These are phyloP conservation scores for Toxoplasma gondii DNA, from an alignment of 169 alveolate genomes.

Conservation along the genomic window DNA sequence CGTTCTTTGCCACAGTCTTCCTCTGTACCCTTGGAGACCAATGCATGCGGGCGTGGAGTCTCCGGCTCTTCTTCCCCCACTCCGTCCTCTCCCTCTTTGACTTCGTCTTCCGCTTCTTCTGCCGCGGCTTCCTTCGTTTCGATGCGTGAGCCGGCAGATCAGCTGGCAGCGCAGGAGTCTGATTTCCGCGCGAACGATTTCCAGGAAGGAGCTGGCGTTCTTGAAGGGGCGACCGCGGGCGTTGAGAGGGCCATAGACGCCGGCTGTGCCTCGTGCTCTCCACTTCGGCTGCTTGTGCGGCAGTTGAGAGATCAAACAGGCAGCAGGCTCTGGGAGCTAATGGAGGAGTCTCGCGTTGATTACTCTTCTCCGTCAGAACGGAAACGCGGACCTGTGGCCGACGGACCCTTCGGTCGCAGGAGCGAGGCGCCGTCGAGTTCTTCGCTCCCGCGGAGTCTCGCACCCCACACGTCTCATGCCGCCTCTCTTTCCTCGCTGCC, in stretches of 20 bases:
- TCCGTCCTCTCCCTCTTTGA: background rate
- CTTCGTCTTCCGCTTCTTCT: background rate
- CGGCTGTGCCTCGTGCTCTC: background rate
- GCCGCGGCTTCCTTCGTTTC: background rate
- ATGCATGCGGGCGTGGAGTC: background rate
- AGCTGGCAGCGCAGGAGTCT: background rate
- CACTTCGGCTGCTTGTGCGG: slow-evolving; percentile 24
- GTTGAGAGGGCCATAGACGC: no score
- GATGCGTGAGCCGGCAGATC: background rate
- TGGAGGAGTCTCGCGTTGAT: background rate
- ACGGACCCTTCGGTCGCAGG: background rate
- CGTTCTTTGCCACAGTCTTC: no score
- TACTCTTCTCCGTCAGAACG: background rate
- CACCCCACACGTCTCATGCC: no score
- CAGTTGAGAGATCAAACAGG: background rate
- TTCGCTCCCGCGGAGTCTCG: background rate
- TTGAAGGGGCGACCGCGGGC: no score
- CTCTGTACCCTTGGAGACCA: no score
- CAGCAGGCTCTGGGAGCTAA: slow-evolving; percentile 9
- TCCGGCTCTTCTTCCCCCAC: background rate
- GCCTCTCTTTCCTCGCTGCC: no score
- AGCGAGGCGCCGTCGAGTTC: background rate
- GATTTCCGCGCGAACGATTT: background rate
- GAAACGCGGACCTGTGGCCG: background rate
- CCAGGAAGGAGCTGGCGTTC: no score